A percentile compares a stretch with the other conserved stretches of the same genome.
Conservation (phyloP, 306 rosid genomes). For the Ormosia emarginata region DNA sequence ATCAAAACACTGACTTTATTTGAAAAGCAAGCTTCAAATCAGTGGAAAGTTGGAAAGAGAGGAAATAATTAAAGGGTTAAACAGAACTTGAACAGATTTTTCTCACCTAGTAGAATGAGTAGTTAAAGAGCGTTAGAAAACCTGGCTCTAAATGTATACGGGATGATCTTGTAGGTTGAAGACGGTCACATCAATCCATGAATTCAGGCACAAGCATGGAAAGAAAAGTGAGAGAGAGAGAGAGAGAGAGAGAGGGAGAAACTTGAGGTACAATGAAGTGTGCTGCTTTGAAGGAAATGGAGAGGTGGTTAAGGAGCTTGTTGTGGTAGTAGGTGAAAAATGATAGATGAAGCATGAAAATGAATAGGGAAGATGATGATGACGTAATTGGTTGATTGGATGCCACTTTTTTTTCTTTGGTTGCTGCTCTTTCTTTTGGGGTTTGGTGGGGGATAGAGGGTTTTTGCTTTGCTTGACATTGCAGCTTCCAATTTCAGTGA, state of each 20-base stretch:
- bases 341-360: conserved; percentile 27
- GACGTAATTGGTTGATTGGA: conserved; percentile 34
- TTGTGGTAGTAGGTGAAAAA: conserved; percentile 48
- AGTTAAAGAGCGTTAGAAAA: neutral
- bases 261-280: conserved; percentile 29
- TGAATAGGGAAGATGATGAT: conserved; percentile 27
- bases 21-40: neutral
- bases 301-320: conserved; percentile 20
- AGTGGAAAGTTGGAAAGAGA: neutral
- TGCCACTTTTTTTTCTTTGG: conserved; percentile 24
- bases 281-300: conserved; percentile 17
- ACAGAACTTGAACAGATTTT: conserved; percentile 14
- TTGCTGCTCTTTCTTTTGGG: neutral
- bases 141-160: neutral
- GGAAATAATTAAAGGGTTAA: neutral
- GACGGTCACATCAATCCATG: conserved; percentile 14
- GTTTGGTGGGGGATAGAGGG: conserved; percentile 35
- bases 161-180: neutral
- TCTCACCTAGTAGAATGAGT: neutral
- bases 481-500: conserved; percentile 57
- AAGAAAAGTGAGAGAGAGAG: neutral
- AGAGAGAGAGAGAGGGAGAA: conserved; percentile 29
- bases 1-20: neutral
- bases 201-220: conserved; percentile 22
- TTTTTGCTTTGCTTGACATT: conserved; percentile 54